Percentiles rank a stretch among this genome's conserved stretches.
phyloP scores from a whole-genome alignment of 805 yeast genomes.

The Cyberlindnera maclurae region DNA sequence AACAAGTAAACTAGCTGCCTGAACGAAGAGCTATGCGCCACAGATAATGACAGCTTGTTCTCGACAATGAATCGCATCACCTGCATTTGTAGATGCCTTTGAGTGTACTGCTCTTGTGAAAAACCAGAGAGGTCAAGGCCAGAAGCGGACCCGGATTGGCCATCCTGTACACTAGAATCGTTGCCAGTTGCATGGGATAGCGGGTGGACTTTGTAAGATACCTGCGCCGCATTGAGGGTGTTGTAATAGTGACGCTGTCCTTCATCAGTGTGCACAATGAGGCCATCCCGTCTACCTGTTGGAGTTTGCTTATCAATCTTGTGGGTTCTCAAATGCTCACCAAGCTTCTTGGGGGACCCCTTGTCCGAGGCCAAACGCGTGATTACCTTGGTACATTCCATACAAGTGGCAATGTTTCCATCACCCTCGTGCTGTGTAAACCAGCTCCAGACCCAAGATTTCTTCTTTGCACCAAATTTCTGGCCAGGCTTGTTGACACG shows the following conservation, averaged over 20 bases:
- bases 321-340: constrained; percentile 51
- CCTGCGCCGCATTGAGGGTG: constrained; percentile 16
- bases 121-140: neutral
- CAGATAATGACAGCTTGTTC: neutral
- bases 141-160: neutral
- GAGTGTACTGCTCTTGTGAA: neutral
- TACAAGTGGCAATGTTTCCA: constrained; percentile 47
- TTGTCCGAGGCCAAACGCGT: constrained; percentile 43
- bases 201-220: constrained; percentile 12
- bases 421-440: constrained; percentile 43
- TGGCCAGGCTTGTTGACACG: constrained; percentile 44
- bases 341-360: constrained; percentile 53
- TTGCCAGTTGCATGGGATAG: constrained; percentile 1
- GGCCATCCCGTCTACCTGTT: constrained; percentile 31
- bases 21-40: constrained; percentile 29
- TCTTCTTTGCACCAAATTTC: constrained; percentile 53
- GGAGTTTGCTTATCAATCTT: constrained; percentile 35
- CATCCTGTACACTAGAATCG: neutral
- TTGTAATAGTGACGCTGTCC: constrained; percentile 26
- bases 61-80: neutral
- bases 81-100: neutral
- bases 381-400: constrained; percentile 43
- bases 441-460: constrained; percentile 61
- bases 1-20: constrained; percentile 45
- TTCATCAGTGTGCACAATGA: constrained; percentile 3